Conservation (phyloP, 805 yeast species). For the Candida succiphila region DNA sequence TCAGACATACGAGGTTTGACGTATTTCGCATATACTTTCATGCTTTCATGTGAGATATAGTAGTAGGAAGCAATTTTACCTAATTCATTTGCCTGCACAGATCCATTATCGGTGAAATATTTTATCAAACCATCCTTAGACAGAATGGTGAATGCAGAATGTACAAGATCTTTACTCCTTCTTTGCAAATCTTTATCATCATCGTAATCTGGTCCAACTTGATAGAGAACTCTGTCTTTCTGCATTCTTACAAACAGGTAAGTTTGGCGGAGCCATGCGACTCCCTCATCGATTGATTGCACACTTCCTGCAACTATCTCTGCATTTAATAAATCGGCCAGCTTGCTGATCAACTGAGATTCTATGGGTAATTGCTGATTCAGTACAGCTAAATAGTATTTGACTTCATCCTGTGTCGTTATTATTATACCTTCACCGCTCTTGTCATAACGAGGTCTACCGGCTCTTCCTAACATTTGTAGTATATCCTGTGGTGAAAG, state of each 20-base stretch:
- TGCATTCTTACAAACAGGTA: conserved; percentile 76
- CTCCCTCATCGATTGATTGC: conserved; percentile 50
- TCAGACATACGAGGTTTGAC: conserved; percentile 57
- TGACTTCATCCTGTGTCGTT: conserved; percentile 77
- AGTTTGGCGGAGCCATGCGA: conserved; percentile 70
- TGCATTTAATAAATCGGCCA: conserved; percentile 77
- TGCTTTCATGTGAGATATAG: conserved; percentile 70
- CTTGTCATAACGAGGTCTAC: conserved; percentile 89
- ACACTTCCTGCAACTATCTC: conserved; percentile 74
- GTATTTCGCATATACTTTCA: conserved; percentile 52
- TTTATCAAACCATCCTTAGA: conserved; percentile 45
- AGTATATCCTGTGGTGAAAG: conserved; percentile 90
- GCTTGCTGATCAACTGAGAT: conserved; percentile 63
- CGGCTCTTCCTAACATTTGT: conserved; percentile 98
- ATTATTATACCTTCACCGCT: conserved; percentile 92
- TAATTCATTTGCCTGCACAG: conserved; percentile 49
- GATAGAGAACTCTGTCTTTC: conserved; percentile 62
- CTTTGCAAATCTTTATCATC: conserved; percentile 37
- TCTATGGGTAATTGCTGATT: conserved; percentile 91
- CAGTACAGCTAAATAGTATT: conserved; percentile 80
- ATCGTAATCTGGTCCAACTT: conserved; percentile 57
- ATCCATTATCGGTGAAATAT: conserved; percentile 43
- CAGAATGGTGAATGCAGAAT: conserved; percentile 62
- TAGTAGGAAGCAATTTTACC: conserved; percentile 83
- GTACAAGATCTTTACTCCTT: conserved; percentile 58